Evolutionary conservation across 192 early-diverging fungal species (phyloP).

Genomic region (Piromyces finnis): DNA sequence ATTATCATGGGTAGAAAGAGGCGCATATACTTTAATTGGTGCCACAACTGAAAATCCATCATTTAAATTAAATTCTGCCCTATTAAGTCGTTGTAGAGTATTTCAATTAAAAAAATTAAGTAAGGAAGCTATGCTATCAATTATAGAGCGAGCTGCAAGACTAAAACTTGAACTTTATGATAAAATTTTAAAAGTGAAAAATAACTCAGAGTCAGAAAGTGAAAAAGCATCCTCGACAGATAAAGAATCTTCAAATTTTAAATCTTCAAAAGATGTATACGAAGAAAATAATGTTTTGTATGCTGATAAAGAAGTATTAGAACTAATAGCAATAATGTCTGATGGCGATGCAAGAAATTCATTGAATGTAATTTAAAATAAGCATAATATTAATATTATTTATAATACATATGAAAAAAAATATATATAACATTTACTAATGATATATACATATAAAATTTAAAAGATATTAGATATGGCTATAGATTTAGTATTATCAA

Average conservation of each 20-base stretch:
- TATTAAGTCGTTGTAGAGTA: slow-evolving; percentile 62
- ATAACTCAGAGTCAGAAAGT: background rate
- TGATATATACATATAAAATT: slow-evolving; percentile 1
- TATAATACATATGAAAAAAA: slow-evolving; percentile 18
- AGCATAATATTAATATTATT: no score
- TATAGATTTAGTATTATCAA: slow-evolving; percentile 4
- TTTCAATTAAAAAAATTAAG: slow-evolving; percentile 52
- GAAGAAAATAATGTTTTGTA: background rate
- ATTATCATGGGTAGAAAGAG: background rate
- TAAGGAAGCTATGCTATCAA: slow-evolving; percentile 31
- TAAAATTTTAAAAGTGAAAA: background rate
- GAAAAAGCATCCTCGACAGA: no score
- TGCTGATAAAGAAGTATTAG: slow-evolving; percentile 16
- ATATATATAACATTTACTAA: slow-evolving; percentile 4
- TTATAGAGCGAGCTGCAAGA: slow-evolving; percentile 33
- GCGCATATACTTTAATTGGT: slow-evolving; percentile 7
- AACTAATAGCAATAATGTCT: slow-evolving; percentile 38
- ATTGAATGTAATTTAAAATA: slow-evolving; percentile 45
- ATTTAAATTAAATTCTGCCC: slow-evolving; percentile 63
- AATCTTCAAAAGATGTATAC: slow-evolving; percentile 4
- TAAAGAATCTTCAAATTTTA: background rate
- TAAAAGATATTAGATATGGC: slow-evolving; percentile 12
- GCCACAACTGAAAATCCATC: slow-evolving; percentile 72
- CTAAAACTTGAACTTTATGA: slow-evolving; percentile 22
- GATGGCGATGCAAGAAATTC: slow-evolving; percentile 67